These are phyloP conservation scores for Irpex rosettiformis DNA, from an alignment of 1,284 basidiomycete genomes.

Conservation along the genomic window DNA sequence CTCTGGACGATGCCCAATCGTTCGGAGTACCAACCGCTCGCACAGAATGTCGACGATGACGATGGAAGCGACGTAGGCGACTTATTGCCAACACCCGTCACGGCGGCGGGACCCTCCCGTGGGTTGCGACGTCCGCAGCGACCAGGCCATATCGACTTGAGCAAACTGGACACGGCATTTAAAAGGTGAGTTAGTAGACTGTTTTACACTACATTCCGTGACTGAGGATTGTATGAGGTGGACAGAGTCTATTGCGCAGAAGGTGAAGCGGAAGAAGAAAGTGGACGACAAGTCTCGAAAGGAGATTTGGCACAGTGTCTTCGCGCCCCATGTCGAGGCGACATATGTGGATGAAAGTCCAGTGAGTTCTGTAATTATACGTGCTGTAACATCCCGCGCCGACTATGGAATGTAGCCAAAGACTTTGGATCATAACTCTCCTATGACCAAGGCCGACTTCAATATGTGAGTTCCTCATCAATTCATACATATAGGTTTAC, in stretches of 20 bases:
- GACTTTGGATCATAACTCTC: constrained; percentile 74
- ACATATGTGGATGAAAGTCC: constrained; percentile 27
- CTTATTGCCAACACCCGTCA: constrained; percentile 28
- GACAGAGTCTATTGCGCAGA: constrained; percentile 83
- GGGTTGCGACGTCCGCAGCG: constrained; percentile 44
- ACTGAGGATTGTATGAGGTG: constrained; percentile 42
- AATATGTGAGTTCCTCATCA: constrained; percentile 47
- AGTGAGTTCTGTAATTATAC: constrained; percentile 35
- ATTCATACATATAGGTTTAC: neutral
- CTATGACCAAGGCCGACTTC: constrained; percentile 71
- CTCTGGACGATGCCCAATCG: constrained; percentile 41
- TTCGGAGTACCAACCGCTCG: constrained; percentile 65
- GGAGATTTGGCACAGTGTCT: constrained; percentile 77
- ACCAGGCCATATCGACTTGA: constrained; percentile 69
- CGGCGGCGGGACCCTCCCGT: constrained; percentile 30
- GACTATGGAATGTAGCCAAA: constrained; percentile 43
- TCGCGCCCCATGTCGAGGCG: constrained; percentile 54
- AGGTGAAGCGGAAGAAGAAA: constrained; percentile 78
- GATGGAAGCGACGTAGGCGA: constrained; percentile 41
- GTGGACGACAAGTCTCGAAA: constrained; percentile 57
- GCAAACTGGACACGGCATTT: constrained; percentile 76
- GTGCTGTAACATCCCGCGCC: too few relatives aligned
- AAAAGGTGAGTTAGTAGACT: constrained; percentile 51
- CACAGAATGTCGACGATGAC: constrained; percentile 52
- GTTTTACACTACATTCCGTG: neutral